Evolutionary conservation across 1,284 basidiomycete genomes (phyloP).

Genomic region (Lignosus rhinocerotis): DNA sequence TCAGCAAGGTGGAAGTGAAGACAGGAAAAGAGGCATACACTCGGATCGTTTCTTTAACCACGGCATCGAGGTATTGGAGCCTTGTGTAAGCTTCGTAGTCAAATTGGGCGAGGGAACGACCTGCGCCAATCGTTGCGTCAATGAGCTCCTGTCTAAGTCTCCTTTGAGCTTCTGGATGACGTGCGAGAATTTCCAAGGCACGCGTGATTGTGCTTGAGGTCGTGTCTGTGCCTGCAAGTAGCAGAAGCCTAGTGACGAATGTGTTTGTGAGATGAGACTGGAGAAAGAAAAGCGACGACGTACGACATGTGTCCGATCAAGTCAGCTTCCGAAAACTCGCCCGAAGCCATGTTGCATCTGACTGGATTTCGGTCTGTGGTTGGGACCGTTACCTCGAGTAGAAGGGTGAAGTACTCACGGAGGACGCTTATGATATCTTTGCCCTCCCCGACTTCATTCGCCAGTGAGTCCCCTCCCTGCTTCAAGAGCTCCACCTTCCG

Average conservation of each 20-base stretch:
- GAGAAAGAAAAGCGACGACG: neutral
- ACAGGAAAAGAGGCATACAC: slow-evolving; percentile 32
- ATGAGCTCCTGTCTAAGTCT: slow-evolving; percentile 29
- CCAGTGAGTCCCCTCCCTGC: slow-evolving; percentile 18
- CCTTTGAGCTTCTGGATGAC: slow-evolving; percentile 26
- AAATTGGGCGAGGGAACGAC: slow-evolving; percentile 12
- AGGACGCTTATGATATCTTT: slow-evolving; percentile 33
- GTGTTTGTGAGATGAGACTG: neutral
- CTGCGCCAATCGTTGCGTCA: slow-evolving; percentile 18
- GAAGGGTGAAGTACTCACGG: slow-evolving; percentile 14
- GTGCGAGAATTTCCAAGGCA: slow-evolving; percentile 28
- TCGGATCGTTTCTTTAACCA: slow-evolving; percentile 41
- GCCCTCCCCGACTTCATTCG: slow-evolving; percentile 17
- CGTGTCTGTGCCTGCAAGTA: slow-evolving; percentile 33
- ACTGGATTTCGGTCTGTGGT: slow-evolving; percentile 4
- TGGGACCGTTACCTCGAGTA: neutral
- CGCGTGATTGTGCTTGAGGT: slow-evolving; percentile 28
- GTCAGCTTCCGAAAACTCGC: slow-evolving; percentile 19
- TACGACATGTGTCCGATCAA: slow-evolving; percentile 27
- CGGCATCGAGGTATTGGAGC: slow-evolving; percentile 54
- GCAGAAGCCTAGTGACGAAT: slow-evolving; percentile 23
- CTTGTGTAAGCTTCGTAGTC: slow-evolving; percentile 23
- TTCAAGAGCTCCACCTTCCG: slow-evolving; percentile 16
- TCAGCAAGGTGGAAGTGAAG: neutral
- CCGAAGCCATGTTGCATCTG: slow-evolving; percentile 17